Evolutionary conservation across 768 basidiomycete genomes (phyloP), one percentile per base, ranked within the genome.

Genomic region (Suillus subalutaceus): DNA sequence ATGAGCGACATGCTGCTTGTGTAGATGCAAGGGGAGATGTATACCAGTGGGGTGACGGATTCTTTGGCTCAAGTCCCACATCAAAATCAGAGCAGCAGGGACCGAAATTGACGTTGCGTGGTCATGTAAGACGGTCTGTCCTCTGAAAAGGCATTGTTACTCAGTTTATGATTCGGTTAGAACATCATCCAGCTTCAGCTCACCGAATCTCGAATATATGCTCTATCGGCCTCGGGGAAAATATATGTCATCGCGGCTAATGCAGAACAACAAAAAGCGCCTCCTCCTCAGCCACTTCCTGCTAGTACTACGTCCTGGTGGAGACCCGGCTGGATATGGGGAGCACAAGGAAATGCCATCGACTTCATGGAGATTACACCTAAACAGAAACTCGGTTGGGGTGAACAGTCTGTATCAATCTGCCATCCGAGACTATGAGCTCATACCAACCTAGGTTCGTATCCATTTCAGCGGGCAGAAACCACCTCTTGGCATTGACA

Each of bases 41-140:
- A 3, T 91, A 92, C 71, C 92, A 94, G 70, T 95, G 93, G 93
- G 93, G 93, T 0, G 81, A 83, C 50, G 89, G 85, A 0, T 91
- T 88, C 75, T 83, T 82, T 68, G 81, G 81, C 18, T 68, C 73
- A 12, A 57, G 62, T 35, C 52, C 68, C 18, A 67, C 76, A 5
- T 67, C 65, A 8, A 69, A 75, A 18, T 61, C 76, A 56, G 65
- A 76, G 35, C 68, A 68, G 69, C 69, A 70, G 32, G 68, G 67
- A 37, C 90, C 90, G 6, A 82, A 78, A 37, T 75, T 83, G 53
- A 90, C 90, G 1, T 73, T 93, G 57, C 82, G 81, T 64, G 90
- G 87, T 65, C 91, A 91, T 81, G 92, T 89, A 69, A 26, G 80
- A 67, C 30, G 3, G 20, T 12, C 32, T 32, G 4, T 13, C 20